A percentile compares a stretch with the other conserved stretches of the same genome.
phyloP scores from a whole-genome alignment of 2,329 filamentous ascomycete genomes.

The Colletotrichum lindemuthianum region DNA sequence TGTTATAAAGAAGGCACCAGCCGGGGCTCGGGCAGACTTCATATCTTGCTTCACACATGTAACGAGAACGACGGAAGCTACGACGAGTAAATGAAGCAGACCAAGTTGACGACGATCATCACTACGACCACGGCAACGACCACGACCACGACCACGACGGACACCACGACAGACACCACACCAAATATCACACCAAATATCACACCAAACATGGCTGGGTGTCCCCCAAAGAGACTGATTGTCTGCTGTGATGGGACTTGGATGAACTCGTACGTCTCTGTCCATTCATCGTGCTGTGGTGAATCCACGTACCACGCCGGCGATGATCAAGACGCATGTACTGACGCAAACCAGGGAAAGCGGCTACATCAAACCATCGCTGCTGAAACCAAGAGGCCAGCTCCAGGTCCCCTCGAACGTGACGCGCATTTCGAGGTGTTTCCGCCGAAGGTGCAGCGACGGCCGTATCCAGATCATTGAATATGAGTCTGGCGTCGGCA shows the following conservation, averaged over 20 bases:
- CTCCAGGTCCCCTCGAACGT: constrained; percentile 68
- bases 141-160: no score
- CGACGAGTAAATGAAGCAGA: no score
- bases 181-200: no score
- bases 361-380: constrained; percentile 53
- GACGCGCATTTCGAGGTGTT: constrained; percentile 67
- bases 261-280: constrained; percentile 54
- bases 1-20: constrained; percentile 27
- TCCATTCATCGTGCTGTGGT: constrained; percentile 10
- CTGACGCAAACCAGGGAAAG: constrained; percentile 49
- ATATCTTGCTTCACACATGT: constrained; percentile 1
- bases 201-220: constrained; percentile 1
- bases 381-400: constrained; percentile 49
- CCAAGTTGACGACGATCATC: no score
- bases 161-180: no score
- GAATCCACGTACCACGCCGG: background rate
- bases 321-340: background rate
- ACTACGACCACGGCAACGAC: no score
- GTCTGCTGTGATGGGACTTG: constrained; percentile 65
- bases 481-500: constrained; percentile 71
- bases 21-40: constrained; percentile 10
- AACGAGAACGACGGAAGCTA: background rate
- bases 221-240: constrained; percentile 56
- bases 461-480: constrained; percentile 67
- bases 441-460: constrained; percentile 61